Conservation (phyloP, 257 asterid species). For the Lycium ferocissimum region DNA sequence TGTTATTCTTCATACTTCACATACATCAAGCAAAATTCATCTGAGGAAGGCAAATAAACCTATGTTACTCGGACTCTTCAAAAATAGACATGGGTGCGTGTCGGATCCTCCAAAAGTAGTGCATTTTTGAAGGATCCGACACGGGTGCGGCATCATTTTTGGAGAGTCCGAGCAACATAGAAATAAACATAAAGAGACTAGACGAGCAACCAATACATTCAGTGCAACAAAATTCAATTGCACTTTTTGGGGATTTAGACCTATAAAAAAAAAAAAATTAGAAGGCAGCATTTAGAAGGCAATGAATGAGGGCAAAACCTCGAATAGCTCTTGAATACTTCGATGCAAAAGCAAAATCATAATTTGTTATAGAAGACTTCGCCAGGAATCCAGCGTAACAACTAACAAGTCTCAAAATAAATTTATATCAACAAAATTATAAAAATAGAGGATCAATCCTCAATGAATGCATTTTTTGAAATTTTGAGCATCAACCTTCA, state of each 20-base stretch:
- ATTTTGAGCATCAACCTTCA: not conserved
- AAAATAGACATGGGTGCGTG: too few relatives aligned
- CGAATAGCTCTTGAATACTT: not conserved
- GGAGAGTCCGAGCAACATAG: too few relatives aligned
- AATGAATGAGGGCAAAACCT: not conserved
- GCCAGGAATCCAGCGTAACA: not conserved
- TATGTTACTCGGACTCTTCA: too few relatives aligned
- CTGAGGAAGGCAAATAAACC: not conserved
- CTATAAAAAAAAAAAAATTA: not conserved
- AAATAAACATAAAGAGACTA: not conserved
- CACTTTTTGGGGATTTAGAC: not conserved
- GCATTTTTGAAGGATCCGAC: too few relatives aligned
- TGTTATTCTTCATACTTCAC: not conserved
- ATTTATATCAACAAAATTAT: not conserved
- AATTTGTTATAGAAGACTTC: not conserved
- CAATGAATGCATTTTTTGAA: not conserved
- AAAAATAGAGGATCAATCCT: not conserved
- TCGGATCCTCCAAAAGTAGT: too few relatives aligned
- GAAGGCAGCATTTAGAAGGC: not conserved
- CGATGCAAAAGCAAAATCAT: slow-evolving; percentile 16
- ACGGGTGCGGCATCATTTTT: too few relatives aligned
- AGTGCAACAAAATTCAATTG: not conserved
- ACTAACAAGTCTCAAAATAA: not conserved
- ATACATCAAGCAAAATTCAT: not conserved
- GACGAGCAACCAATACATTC: not conserved